These are phyloP conservation scores for Glycyrrhiza uralensis DNA, from an alignment of 306 rosid genomes.

Conservation along the genomic window DNA sequence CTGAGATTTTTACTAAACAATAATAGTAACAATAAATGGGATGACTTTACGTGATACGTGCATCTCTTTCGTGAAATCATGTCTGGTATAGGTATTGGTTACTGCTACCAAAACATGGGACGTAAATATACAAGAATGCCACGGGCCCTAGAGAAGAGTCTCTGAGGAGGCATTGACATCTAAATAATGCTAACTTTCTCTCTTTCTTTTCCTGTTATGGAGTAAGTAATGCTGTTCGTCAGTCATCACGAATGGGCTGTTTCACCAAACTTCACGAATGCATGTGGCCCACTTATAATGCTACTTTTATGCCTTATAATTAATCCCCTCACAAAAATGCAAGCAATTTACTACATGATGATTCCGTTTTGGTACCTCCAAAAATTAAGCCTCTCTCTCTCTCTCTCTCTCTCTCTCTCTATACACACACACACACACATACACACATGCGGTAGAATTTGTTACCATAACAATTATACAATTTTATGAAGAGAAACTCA, in stretches of 20 bases:
- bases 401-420: too few species aligned
- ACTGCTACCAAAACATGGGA: neutral
- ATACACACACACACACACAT: too few species aligned
- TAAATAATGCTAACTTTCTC: neutral
- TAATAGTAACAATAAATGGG: neutral
- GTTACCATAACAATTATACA: too few species aligned
- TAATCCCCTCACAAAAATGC: neutral
- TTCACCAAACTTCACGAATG: conserved; percentile 4
- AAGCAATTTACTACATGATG: neutral
- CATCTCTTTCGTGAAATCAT: neutral
- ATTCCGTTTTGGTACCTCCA: neutral
- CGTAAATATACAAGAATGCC: neutral
- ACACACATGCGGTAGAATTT: too few species aligned
- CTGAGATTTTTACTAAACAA: neutral
- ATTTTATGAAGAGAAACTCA: too few species aligned
- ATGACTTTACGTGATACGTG: neutral
- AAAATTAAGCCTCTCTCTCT: too few species aligned
- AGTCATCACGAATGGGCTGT: neutral
- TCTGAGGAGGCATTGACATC: conserved; percentile 8
- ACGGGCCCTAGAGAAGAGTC: neutral
- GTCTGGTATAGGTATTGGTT: neutral
- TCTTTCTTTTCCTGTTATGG: neutral
- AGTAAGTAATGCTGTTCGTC: neutral
- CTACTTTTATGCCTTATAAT: neutral
- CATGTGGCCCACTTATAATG: neutral